Percentiles rank a stretch among this genome's conserved stretches.
These are phyloP conservation scores for Globisporangium recalcitrans DNA, from an alignment of 352 stramenopile species.

Conservation along the genomic window DNA sequence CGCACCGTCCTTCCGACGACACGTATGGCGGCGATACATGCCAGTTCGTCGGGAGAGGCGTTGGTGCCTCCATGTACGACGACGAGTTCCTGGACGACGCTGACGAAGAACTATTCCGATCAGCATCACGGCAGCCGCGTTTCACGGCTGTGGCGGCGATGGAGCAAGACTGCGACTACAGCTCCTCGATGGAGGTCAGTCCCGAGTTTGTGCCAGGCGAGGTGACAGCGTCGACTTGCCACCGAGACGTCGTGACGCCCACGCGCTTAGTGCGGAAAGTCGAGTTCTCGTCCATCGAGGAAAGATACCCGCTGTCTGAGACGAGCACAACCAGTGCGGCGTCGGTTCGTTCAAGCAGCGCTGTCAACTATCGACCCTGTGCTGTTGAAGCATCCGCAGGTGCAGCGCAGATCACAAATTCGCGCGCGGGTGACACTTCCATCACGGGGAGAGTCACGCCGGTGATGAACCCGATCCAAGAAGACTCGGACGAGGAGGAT, in stretches of 20 bases:
- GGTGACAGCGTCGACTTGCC: conserved; percentile 18
- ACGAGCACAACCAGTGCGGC: conserved; percentile 31
- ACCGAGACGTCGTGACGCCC: conserved; percentile 10
- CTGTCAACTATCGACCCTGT: conserved; percentile 9
- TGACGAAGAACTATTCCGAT: conserved; percentile 41
- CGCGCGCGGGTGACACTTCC: neutral
- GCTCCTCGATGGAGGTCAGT: conserved; percentile 3
- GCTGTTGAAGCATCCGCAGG: conserved; percentile 4
- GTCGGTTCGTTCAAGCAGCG: conserved; percentile 9
- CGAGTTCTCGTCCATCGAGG: conserved; percentile 58
- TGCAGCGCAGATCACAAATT: conserved; percentile 9
- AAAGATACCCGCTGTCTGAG: conserved; percentile 41
- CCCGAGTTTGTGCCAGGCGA: conserved; percentile 22
- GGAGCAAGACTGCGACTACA: conserved; percentile 5
- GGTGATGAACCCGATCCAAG: conserved; percentile 8
- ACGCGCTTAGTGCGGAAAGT: conserved; percentile 27
- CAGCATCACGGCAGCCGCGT: conserved; percentile 24
- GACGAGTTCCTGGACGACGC: conserved; percentile 48
- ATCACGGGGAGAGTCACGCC: conserved; percentile 8
- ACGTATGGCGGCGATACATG: conserved; percentile 19
- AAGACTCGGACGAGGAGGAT: conserved; percentile 31
- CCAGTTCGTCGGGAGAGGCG: conserved; percentile 47
- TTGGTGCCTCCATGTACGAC: conserved; percentile 37
- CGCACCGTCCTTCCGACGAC: conserved; percentile 13
- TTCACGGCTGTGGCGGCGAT: conserved; percentile 19